Percentiles rank a stretch among this genome's conserved stretches.
Conservation (phyloP, 1,139 yeast genomes). For the Groenewaldozyma auringiensis region DNA sequence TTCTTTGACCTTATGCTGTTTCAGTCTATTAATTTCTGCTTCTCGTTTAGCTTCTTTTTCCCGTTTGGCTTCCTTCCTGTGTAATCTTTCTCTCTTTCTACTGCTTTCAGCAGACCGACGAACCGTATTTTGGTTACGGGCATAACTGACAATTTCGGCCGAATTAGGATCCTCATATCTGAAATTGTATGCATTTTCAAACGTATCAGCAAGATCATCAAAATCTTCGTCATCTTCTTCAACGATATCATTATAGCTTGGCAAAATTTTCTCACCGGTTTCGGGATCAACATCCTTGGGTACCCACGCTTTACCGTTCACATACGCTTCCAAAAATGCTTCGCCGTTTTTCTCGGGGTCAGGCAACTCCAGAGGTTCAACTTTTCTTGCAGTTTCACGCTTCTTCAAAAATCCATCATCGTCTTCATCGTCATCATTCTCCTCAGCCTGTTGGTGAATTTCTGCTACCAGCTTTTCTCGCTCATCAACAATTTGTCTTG, state of each 20-base stretch:
- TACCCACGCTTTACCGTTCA: conserved; percentile 81
- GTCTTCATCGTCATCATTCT: conserved; percentile 37
- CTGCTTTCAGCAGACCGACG: conserved; percentile 70
- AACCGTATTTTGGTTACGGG: conserved; percentile 88
- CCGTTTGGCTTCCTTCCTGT: conserved; percentile 47
- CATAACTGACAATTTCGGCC: conserved; percentile 91
- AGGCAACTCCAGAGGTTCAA: conserved; percentile 43
- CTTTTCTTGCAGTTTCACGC: conserved; percentile 37
- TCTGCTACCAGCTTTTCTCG: conserved; percentile 63
- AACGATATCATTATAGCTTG: conserved; percentile 42
- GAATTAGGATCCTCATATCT: conserved; percentile 89
- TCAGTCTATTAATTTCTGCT: conserved; percentile 61
- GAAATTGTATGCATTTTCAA: conserved; percentile 89
- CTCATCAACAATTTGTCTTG: conserved; percentile 67
- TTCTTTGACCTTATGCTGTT: conserved; percentile 66
- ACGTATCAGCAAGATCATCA: conserved; percentile 84
- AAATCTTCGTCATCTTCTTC: conserved; percentile 76
- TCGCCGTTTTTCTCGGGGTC: conserved; percentile 60
- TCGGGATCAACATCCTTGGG: conserved; percentile 47
- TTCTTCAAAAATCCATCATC: conserved; percentile 53
- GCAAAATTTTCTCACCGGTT: conserved; percentile 43
- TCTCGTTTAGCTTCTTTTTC: conserved; percentile 50
- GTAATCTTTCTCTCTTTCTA: conserved; percentile 78
- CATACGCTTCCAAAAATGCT: conserved; percentile 63
- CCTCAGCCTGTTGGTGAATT: conserved; percentile 49